Percentiles rank a stretch among this genome's conserved stretches.
Evolutionary conservation across 2,329 filamentous ascomycete genomes (phyloP).

Genomic region (Penicillium sp.): DNA sequence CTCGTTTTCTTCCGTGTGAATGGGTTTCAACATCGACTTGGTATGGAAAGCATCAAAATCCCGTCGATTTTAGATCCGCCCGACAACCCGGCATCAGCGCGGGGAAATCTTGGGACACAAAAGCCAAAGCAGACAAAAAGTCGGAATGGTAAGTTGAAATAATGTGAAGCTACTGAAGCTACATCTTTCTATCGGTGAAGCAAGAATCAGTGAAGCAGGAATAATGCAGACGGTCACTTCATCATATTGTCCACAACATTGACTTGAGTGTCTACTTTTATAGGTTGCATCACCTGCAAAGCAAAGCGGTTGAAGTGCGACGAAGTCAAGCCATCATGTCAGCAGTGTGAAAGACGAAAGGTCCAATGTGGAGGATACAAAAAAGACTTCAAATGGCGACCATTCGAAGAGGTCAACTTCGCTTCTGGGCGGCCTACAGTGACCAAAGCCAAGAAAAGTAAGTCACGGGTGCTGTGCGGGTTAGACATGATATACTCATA

Average conservation of each 20-base stretch:
- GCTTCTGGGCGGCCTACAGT: constrained; percentile 33
- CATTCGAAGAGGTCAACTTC: constrained; percentile 65
- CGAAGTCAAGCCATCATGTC: constrained; percentile 67
- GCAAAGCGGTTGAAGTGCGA: constrained; percentile 72
- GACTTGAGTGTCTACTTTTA: constrained; percentile 27
- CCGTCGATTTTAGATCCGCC: constrained; percentile 52
- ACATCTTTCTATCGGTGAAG: neutral
- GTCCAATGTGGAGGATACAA: constrained; percentile 70
- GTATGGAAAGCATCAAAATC: constrained; percentile 61
- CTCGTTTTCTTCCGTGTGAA: constrained; percentile 5
- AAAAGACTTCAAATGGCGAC: constrained; percentile 74
- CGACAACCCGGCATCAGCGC: constrained; percentile 25
- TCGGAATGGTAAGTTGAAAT: constrained; percentile 61
- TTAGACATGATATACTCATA: neutral
- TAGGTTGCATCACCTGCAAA: constrained; percentile 73
- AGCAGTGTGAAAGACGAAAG: constrained; percentile 64
- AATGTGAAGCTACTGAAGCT: neutral
- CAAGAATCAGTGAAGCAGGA: neutral
- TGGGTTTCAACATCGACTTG: constrained; percentile 18
- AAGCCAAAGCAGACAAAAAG: constrained; percentile 74
- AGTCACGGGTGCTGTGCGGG: neutral
- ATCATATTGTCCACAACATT: constrained; percentile 17
- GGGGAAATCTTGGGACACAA: constrained; percentile 32
- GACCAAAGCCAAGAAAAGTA: constrained; percentile 50
- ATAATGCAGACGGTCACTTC: neutral